phyloP scores from a whole-genome alignment of 129 eudicot species.

The Heracleum sosnowskyi region DNA sequence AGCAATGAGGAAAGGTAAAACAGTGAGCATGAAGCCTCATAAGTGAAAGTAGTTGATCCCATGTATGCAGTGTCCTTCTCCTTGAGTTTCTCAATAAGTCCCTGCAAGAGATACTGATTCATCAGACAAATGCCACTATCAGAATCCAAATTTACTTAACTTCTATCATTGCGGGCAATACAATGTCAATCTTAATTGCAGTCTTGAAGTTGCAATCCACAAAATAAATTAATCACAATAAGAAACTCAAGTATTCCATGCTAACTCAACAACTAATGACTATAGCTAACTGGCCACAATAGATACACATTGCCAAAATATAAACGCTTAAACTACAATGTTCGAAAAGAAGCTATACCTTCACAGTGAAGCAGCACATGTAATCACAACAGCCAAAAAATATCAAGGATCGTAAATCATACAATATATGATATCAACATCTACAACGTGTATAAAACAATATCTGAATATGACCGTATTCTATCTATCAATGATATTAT shows the following conservation, averaged over 20 bases:
- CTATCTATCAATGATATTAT: too few species aligned
- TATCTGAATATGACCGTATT: too few species aligned
- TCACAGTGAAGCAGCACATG: slow-evolving; percentile 96
- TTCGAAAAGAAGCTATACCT: slow-evolving; percentile 35
- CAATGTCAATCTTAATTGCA: neutral
- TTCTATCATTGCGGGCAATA: neutral
- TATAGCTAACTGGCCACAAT: neutral
- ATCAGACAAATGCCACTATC: slow-evolving; percentile 7
- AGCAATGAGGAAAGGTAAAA: slow-evolving; percentile 84
- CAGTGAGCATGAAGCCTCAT: slow-evolving; percentile 78
- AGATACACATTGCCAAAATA: neutral
- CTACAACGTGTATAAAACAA: too few species aligned
- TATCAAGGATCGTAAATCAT: too few species aligned
- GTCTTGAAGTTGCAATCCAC: neutral
- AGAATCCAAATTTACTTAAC: neutral
- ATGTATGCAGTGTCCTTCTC: slow-evolving; percentile 69
- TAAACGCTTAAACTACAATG: neutral
- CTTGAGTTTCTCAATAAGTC: slow-evolving; percentile 88
- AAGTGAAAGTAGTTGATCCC: slow-evolving; percentile 75
- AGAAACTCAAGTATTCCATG: neutral
- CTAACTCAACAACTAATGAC: neutral
- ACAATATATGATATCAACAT: too few species aligned
- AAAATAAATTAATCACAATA: neutral
- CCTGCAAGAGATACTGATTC: slow-evolving; percentile 42
- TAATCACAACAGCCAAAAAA: slow-evolving; percentile 8